phyloP scores from a whole-genome alignment of 805 yeast species.

The Yamadazyma kitorensis region DNA sequence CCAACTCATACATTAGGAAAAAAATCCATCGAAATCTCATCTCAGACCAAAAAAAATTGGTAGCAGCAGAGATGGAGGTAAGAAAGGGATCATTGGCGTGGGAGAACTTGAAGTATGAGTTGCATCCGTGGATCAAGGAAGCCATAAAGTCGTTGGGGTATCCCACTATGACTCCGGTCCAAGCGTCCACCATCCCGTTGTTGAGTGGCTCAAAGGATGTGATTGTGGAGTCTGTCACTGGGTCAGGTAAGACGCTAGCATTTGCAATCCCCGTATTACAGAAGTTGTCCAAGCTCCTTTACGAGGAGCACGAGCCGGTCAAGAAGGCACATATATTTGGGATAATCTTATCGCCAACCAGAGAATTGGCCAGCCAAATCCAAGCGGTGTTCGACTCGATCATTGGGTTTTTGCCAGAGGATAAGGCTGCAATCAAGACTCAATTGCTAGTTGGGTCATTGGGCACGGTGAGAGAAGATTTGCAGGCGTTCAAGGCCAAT shows the following conservation, averaged over 20 bases:
- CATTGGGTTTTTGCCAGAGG: constrained; percentile 55
- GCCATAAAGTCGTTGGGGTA: constrained; percentile 77
- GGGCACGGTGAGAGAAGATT: constrained; percentile 66
- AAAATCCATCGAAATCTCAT: constrained; percentile 5
- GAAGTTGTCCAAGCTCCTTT: constrained; percentile 43
- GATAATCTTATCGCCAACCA: constrained; percentile 69
- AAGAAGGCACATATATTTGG: constrained; percentile 69
- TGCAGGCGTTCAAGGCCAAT: constrained; percentile 49
- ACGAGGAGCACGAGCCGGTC: constrained; percentile 27
- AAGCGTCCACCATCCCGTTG: constrained; percentile 89
- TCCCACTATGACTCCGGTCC: constrained; percentile 90
- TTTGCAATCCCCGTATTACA: constrained; percentile 82
- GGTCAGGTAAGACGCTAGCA: constrained; percentile 97
- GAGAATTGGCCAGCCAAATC: constrained; percentile 71
- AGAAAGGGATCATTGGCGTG: constrained; percentile 53
- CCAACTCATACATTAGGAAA: too few species aligned
- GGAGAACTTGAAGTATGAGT: constrained; percentile 50
- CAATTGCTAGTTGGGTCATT: constrained; percentile 67
- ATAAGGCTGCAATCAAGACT: constrained; percentile 41
- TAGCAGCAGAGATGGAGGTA: too few species aligned
- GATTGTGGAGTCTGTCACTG: constrained; percentile 95
- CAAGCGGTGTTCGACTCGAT: constrained; percentile 61
- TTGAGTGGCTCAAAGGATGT: constrained; percentile 86
- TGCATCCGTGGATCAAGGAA: constrained; percentile 69
- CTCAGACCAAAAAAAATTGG: too few species aligned